phyloP scores from a whole-genome alignment of 2,329 filamentous ascomycete genomes.

The Penicillium sp. region DNA sequence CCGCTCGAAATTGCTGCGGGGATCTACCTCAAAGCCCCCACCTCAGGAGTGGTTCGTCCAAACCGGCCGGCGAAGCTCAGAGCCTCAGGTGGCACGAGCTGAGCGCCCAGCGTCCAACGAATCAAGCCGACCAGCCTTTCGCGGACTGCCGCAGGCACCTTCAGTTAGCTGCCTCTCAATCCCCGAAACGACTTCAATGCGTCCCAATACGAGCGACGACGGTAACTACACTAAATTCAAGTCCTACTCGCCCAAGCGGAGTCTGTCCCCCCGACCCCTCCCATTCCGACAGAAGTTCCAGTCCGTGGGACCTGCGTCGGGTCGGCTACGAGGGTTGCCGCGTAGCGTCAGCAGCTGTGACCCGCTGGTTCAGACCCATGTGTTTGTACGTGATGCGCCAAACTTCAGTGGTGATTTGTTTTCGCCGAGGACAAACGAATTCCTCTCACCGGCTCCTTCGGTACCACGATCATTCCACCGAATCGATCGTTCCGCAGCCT shows the following conservation, averaged over 20 bases:
- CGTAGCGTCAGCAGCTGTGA: slow-evolving; percentile 27
- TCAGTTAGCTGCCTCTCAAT: slow-evolving; percentile 28
- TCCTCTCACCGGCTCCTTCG: slow-evolving; percentile 41
- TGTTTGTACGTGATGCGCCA: slow-evolving; percentile 42
- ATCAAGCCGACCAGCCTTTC: slow-evolving; percentile 19
- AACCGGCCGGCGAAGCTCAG: slow-evolving; percentile 30
- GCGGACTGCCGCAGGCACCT: slow-evolving; percentile 25
- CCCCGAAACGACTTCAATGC: slow-evolving; percentile 26
- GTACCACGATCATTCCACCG: slow-evolving; percentile 36
- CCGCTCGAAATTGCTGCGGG: slow-evolving; percentile 44
- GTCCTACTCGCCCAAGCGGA: slow-evolving; percentile 34
- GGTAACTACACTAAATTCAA: slow-evolving; percentile 25
- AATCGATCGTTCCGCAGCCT: slow-evolving; percentile 34
- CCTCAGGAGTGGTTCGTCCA: slow-evolving; percentile 39
- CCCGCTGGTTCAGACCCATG: slow-evolving; percentile 36
- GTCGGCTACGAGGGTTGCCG: slow-evolving; percentile 19
- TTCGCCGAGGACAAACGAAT: slow-evolving; percentile 47
- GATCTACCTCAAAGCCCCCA: slow-evolving; percentile 32
- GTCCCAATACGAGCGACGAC: slow-evolving; percentile 29
- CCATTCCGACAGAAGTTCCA: slow-evolving; percentile 42
- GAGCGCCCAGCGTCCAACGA: slow-evolving; percentile 19
- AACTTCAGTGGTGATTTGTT: slow-evolving; percentile 40
- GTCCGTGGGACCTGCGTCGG: slow-evolving; percentile 23
- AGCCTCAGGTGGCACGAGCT: slow-evolving; percentile 30
- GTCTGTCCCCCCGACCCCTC: slow-evolving; percentile 38